Base-by-base conservation (phyloP, 2,329 filamentous ascomycete species). In the Aspergillus sclerotialis region DNA sequence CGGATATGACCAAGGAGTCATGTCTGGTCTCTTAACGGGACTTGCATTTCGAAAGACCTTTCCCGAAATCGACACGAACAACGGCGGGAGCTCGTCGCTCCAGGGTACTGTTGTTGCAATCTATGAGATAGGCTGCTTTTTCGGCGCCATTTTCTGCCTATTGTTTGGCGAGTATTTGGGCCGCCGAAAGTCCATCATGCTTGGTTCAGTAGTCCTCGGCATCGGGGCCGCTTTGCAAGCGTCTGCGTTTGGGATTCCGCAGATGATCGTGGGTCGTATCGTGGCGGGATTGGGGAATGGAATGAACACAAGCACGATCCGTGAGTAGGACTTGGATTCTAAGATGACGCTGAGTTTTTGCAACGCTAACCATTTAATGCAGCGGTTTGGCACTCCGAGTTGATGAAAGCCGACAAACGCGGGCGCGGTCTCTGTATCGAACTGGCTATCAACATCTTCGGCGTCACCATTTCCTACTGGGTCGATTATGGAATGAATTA, bases 61-160 rank as follows among this genome's bases (percentile, higher is more conserved):
- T 7, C 53, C 50, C 12, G 49, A 48, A 32, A 56, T 55, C 7
- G 46, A 56, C 18, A 54, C 64, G 1, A 63, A 57, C 2, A 55
- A 52, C 2, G 37, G 50, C 30, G 64, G 64, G 2, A 67, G 62
- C 32, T 59, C 65, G 3, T 64, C 64, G 5, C 45, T 69, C 6
- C 66, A 69, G 43, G 65, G 65, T 13, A 66, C 62, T 17, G 65
- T 68, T 26, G 63, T 66, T 13, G 63, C 65, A 15, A 65, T 68
- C n/a, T 69, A 69, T 37, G 64, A 69, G 35, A 61, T 61, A 19
- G 51, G 75, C 12, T 78, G 75, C 46, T 78, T 80, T 50, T 56
- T 78, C 29, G 76, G 76, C 17, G 74, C 66, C 11, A 43, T 55
- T 10, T 40, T 66, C 2, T 64, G 68, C n/a, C 49, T 55, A 9